Percentiles rank a stretch among this genome's conserved stretches.
These are phyloP conservation scores for Globisporangium middletonii DNA, from an alignment of 352 stramenopile species.

Conservation along the genomic window DNA sequence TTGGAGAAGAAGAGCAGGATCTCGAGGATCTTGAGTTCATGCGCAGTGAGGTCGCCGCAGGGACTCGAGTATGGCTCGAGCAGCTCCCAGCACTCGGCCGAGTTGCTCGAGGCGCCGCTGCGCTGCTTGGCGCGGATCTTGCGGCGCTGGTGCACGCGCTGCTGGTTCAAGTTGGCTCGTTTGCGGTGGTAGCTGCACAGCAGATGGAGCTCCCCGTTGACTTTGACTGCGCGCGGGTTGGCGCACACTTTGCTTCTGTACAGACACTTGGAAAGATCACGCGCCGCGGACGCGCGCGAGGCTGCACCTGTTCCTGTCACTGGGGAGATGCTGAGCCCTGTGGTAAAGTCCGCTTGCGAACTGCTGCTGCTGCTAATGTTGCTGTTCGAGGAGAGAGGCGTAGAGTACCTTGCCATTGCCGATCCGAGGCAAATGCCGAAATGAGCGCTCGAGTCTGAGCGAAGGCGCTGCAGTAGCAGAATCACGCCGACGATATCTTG, in stretches of 20 bases:
- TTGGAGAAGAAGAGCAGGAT: conserved; percentile 7
- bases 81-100: not conserved
- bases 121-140: conserved; percentile 6
- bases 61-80: not conserved
- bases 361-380: not conserved
- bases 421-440: not conserved
- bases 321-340: not conserved
- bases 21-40: conserved; percentile 5
- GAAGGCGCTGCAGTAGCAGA: not conserved
- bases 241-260: conserved; percentile 30
- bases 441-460: not conserved
- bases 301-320: not conserved
- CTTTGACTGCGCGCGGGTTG: conserved; percentile 28
- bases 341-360: not conserved
- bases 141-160: conserved; percentile 25
- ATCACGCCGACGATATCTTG: not conserved
- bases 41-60: not conserved
- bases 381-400: not conserved
- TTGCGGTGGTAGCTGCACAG: conserved; percentile 31
- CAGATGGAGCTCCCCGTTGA: conserved; percentile 29
- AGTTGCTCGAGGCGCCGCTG: not conserved
- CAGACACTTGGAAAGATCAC: not conserved
- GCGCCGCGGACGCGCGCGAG: not conserved
- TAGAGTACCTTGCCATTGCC: too few relatives aligned
- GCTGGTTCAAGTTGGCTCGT: conserved; percentile 37